A percentile compares a stretch with the other conserved stretches of the same genome.
Conservation (phyloP, 768 basidiomycete genomes). For the Scleroderma citrinum region DNA sequence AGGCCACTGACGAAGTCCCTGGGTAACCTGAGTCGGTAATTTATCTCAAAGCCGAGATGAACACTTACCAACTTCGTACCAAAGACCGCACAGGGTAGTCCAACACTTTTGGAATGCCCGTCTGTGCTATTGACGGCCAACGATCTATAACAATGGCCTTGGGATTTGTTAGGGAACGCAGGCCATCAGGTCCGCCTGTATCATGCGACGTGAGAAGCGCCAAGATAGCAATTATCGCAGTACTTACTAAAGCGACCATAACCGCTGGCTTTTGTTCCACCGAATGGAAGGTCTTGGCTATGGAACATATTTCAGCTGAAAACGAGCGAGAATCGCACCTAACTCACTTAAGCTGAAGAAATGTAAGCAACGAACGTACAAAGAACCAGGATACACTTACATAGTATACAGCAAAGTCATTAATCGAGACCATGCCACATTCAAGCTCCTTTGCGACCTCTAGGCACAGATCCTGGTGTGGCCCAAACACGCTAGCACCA, state of each 20-base stretch:
- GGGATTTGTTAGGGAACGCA: conserved; percentile 79
- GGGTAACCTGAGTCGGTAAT: conserved; percentile 3
- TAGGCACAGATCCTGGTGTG: conserved; percentile 69
- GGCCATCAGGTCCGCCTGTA: conserved; percentile 86
- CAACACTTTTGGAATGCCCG: conserved; percentile 76
- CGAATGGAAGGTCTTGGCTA: conserved; percentile 92
- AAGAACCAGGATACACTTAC: conserved; percentile 38
- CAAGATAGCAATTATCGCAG: not conserved
- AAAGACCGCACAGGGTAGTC: conserved; percentile 83
- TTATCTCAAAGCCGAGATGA: not conserved
- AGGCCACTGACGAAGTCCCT: conserved; percentile 51
- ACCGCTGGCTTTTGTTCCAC: conserved; percentile 86
- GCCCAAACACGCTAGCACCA: conserved; percentile 93
- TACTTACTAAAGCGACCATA: conserved; percentile 85
- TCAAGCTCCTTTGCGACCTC: conserved; percentile 77
- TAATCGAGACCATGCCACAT: conserved; percentile 96
- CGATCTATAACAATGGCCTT: conserved; percentile 87
- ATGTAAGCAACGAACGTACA: conserved; percentile 10
- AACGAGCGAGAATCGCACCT: conserved; percentile 8
- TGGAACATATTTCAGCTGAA: conserved; percentile 1
- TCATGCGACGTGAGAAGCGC: conserved; percentile 5
- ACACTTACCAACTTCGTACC: conserved; percentile 63
- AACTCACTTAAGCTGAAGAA: conserved; percentile 58
- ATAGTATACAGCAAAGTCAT: conserved; percentile 90
- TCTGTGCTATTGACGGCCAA: conserved; percentile 79